Conservation (phyloP, 2,329 filamentous ascomycete species). For the Epichloe sp. region DNA sequence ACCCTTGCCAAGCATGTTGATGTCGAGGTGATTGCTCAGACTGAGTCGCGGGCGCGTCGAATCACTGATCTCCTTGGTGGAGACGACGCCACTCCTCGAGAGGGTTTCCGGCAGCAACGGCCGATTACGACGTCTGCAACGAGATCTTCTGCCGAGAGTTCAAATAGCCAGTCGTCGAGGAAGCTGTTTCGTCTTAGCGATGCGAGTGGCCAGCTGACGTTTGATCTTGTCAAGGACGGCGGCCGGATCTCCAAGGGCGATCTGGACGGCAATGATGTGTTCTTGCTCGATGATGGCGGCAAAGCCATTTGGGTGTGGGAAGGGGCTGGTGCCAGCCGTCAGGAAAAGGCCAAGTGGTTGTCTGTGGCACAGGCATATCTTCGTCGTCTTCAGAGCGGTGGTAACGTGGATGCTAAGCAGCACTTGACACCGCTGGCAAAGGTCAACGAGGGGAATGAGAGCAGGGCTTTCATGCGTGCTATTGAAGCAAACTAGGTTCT, state of each 20-base stretch:
- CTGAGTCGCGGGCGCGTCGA: constrained; percentile 39
- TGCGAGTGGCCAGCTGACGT: constrained; percentile 41
- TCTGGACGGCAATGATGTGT: constrained; percentile 47
- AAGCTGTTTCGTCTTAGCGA: constrained; percentile 52
- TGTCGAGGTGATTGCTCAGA: constrained; percentile 51
- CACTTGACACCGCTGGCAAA: constrained; percentile 41
- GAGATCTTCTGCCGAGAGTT: neutral
- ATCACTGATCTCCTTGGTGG: constrained; percentile 45
- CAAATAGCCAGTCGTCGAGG: constrained; percentile 12
- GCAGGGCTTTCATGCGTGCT: constrained; percentile 35
- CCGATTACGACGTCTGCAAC: constrained; percentile 20
- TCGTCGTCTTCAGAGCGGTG: constrained; percentile 23
- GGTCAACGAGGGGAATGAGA: constrained; percentile 43
- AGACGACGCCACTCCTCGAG: constrained; percentile 24
- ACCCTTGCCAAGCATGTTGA: constrained; percentile 50
- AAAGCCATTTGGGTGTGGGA: constrained; percentile 54
- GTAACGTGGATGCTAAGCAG: constrained; percentile 12
- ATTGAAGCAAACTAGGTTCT: constrained; percentile 17
- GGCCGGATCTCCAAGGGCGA: constrained; percentile 30
- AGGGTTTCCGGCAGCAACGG: constrained; percentile 27
- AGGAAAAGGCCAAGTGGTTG: constrained; percentile 48
- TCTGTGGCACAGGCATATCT: constrained; percentile 44
- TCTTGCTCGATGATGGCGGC: constrained; percentile 46
- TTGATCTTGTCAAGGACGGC: constrained; percentile 46
- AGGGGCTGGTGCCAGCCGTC: constrained; percentile 41